These are phyloP conservation scores for Hydnomerulius pinastri DNA, from an alignment of 768 basidiomycete species.

Conservation along the genomic window DNA sequence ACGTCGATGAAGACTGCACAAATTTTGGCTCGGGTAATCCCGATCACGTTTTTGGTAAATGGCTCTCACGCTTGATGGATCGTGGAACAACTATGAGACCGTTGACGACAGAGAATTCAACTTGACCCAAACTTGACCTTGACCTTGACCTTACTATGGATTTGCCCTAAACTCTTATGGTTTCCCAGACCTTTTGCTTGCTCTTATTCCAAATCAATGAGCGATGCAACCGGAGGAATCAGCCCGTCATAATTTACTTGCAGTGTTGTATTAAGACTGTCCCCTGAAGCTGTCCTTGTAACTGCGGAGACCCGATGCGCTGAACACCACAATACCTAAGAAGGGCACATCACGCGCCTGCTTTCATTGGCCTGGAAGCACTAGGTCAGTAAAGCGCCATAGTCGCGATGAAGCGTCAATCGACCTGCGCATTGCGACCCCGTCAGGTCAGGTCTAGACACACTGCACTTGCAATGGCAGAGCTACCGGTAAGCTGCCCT, in stretches of 20 bases:
- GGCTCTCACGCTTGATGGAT: conserved; percentile 9
- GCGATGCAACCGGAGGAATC: too few species aligned
- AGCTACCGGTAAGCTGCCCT: not conserved
- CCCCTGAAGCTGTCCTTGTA: too few species aligned
- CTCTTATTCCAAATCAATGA: too few species aligned
- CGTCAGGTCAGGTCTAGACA: not conserved
- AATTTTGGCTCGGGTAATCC: conserved; percentile 22
- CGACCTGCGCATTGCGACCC: not conserved
- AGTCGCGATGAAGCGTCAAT: too few species aligned
- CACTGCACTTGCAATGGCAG: not conserved
- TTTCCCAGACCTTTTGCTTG: not conserved
- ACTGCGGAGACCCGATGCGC: not conserved
- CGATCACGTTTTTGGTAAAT: conserved; percentile 1
- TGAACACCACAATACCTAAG: not conserved
- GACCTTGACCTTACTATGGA: not conserved
- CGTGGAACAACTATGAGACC: too few species aligned
- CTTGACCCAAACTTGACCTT: not conserved
- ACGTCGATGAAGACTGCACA: conserved; percentile 29
- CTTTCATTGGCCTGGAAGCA: not conserved
- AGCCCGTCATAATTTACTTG: too few species aligned
- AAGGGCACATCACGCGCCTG: not conserved
- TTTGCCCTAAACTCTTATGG: not conserved
- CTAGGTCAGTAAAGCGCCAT: too few species aligned
- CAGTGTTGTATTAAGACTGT: too few species aligned
- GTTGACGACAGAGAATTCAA: not conserved